phyloP scores from a whole-genome alignment of 2,329 filamentous ascomycete genomes.

The Fusarium euwallaceae region DNA sequence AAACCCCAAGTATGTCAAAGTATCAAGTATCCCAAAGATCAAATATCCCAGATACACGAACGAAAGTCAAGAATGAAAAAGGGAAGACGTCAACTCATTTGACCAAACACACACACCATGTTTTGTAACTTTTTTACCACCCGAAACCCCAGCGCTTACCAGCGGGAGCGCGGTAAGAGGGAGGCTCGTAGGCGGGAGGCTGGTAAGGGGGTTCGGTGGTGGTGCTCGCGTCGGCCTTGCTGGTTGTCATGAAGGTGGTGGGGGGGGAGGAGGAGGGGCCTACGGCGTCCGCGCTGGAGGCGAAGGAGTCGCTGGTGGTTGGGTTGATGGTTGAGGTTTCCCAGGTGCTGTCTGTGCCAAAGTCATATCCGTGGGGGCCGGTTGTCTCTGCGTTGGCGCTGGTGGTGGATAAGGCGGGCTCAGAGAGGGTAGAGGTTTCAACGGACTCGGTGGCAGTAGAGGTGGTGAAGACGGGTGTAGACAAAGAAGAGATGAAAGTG shows the following conservation, averaged over 20 bases:
- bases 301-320: constrained; percentile 8
- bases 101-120: background rate
- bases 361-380: constrained; percentile 30
- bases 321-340: background rate
- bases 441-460: background rate
- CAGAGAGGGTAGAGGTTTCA: background rate
- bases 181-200: constrained; percentile 43
- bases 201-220: constrained; percentile 30
- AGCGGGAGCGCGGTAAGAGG: constrained; percentile 36
- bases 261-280: constrained; percentile 14
- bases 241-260: constrained; percentile 45
- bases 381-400: constrained; percentile 8
- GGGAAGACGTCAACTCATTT: background rate
- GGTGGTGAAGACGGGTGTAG: background rate
- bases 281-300: constrained; percentile 25
- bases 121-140: constrained; percentile 7
- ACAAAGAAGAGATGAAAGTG: background rate
- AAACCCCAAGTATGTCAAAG: background rate
- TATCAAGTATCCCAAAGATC: background rate
- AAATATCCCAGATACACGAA: constrained; percentile 16
- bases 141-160: constrained; percentile 40
- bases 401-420: background rate
- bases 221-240: constrained; percentile 28
- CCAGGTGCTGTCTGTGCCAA: constrained; percentile 24
- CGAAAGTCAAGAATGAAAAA: constrained; percentile 14